Evolutionary conservation across 345 rosid genomes (phyloP).

Genomic region (Rhodamnia rubescens): DNA sequence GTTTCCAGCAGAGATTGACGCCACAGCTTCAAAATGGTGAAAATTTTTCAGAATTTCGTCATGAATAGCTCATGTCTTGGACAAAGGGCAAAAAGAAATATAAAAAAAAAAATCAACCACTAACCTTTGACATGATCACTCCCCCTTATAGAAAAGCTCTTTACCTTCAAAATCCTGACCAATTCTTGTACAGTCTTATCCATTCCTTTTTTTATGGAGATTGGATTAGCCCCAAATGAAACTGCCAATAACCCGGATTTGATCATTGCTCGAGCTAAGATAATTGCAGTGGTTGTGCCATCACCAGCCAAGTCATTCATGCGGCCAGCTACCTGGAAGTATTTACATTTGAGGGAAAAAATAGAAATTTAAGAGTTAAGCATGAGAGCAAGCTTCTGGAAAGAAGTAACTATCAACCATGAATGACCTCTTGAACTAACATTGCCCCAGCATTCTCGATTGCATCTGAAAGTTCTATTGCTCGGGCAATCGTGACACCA

Average conservation of each 20-base stretch:
- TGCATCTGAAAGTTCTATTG: constrained; percentile 60
- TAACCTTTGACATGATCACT: constrained; percentile 62
- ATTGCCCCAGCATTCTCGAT: constrained; percentile 74
- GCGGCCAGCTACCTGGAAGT: constrained; percentile 60
- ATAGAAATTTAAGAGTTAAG: neutral
- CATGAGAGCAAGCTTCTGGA: neutral
- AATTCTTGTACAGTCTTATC: neutral
- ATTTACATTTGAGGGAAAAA: neutral
- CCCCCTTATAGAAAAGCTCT: constrained; percentile 54
- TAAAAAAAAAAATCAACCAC: neutral
- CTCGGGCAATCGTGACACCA: constrained; percentile 37
- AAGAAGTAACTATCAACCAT: constrained; percentile 13
- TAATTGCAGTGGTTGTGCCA: constrained; percentile 79
- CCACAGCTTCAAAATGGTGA: constrained; percentile 56
- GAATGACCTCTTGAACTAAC: constrained; percentile 84
- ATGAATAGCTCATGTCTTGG: neutral
- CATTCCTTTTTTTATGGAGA: constrained; percentile 21
- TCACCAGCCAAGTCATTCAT: constrained; percentile 88
- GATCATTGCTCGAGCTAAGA: constrained; percentile 76
- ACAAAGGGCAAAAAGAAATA: neutral
- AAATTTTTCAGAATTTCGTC: neutral
- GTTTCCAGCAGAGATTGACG: constrained; percentile 85
- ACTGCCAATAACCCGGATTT: constrained; percentile 61
- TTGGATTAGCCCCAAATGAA: constrained; percentile 74
- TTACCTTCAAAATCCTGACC: neutral